Percentiles rank a stretch among this genome's conserved stretches.
These are phyloP conservation scores for Colletotrichum paranaense DNA, from an alignment of 2,329 filamentous ascomycete species.

Conservation along the genomic window DNA sequence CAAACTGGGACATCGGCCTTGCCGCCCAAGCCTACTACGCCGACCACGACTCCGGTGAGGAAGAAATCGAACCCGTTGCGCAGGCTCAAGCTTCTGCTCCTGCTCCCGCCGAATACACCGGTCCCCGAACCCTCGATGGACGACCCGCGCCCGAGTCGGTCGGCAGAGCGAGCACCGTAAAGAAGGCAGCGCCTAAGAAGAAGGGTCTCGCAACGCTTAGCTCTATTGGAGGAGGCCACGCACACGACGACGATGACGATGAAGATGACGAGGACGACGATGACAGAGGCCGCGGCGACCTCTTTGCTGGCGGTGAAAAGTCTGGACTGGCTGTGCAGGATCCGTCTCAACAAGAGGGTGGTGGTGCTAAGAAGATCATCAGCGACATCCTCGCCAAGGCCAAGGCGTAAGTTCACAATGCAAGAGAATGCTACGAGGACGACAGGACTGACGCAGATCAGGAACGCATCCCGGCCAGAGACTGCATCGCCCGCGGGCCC, in stretches of 20 bases:
- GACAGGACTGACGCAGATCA: constrained; percentile 42
- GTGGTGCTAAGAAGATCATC: constrained; percentile 64
- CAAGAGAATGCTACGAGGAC: neutral
- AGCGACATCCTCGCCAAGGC: constrained; percentile 74
- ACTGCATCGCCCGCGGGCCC: constrained; percentile 60
- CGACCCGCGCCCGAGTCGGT: constrained; percentile 62
- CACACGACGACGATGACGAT: constrained; percentile 71
- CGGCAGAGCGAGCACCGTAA: constrained; percentile 42
- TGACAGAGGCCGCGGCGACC: constrained; percentile 70
- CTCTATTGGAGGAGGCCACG: constrained; percentile 64
- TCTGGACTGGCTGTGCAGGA: constrained; percentile 78
- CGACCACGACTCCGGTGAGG: constrained; percentile 60
- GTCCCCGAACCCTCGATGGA: constrained; percentile 72
- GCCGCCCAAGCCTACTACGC: constrained; percentile 73
- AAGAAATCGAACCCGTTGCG: constrained; percentile 54
- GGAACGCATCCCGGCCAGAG: constrained; percentile 70
- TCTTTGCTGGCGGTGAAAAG: constrained; percentile 89
- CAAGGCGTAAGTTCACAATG: constrained; percentile 60
- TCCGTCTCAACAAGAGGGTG: constrained; percentile 58
- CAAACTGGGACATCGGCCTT: constrained; percentile 73
- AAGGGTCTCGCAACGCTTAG: constrained; percentile 72
- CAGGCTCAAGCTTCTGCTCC: constrained; percentile 35
- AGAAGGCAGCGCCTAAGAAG: constrained; percentile 61
- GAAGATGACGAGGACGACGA: constrained; percentile 66
- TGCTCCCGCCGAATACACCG: constrained; percentile 61